Evolutionary conservation across 495 filamentous ascomycete species (phyloP).

Genomic region (Aspergillus leporis): DNA sequence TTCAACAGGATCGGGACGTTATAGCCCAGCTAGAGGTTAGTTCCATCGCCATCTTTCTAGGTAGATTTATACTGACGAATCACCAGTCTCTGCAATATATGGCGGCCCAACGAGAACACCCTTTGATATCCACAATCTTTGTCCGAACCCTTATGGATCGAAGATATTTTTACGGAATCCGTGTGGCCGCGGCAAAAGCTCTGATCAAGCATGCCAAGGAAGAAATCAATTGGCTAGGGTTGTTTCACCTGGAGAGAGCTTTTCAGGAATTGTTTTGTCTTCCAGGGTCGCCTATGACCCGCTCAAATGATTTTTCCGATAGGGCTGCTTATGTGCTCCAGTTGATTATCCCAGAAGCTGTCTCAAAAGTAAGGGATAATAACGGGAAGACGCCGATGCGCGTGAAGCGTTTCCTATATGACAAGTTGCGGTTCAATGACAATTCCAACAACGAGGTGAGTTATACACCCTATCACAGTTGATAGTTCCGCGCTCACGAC

Average conservation of each 20-base stretch:
- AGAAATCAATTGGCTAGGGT: slow-evolving; percentile 73
- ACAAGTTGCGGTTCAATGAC: slow-evolving; percentile 89
- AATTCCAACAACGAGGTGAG: slow-evolving; percentile 78
- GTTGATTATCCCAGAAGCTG: slow-evolving; percentile 73
- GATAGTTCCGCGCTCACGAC: slow-evolving; percentile 14
- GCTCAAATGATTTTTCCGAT: slow-evolving; percentile 87
- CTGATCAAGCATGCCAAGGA: slow-evolving; percentile 71
- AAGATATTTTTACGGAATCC: slow-evolving; percentile 91
- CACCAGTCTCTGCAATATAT: slow-evolving; percentile 62
- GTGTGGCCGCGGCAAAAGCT: slow-evolving; percentile 73
- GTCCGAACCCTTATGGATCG: slow-evolving; percentile 85
- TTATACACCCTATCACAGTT: neutral
- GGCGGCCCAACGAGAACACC: slow-evolving; percentile 58
- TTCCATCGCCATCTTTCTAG: slow-evolving; percentile 7
- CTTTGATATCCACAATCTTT: slow-evolving; percentile 81
- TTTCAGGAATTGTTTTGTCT: slow-evolving; percentile 91
- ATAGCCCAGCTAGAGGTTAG: slow-evolving; percentile 86
- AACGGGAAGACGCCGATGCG: slow-evolving; percentile 72
- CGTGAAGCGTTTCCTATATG: slow-evolving; percentile 78
- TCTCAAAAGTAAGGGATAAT: slow-evolving; percentile 75
- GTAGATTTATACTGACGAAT: neutral
- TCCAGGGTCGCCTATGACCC: slow-evolving; percentile 66
- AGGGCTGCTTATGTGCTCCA: slow-evolving; percentile 79
- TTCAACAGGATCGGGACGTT: slow-evolving; percentile 96
- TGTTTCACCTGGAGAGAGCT: slow-evolving; percentile 77